Conservation (phyloP, 495 filamentous ascomycete species). For the Aspergillus cavernicola region DNA sequence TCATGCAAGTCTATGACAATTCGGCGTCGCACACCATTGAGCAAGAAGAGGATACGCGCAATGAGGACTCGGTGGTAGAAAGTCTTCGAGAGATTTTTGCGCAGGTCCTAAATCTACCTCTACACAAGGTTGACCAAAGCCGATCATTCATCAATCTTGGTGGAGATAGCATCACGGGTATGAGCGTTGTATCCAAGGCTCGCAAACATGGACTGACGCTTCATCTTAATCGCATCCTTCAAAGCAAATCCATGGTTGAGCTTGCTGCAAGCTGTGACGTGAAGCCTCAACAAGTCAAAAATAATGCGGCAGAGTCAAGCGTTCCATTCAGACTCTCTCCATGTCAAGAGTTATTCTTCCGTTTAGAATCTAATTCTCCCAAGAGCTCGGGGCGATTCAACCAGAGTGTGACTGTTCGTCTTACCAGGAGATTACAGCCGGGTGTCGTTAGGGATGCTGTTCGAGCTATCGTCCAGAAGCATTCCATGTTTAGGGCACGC, state of each 20-base stretch:
- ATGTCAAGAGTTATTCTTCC: constrained; percentile 44
- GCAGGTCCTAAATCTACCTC: constrained; percentile 46
- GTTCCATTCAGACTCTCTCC: constrained; percentile 52
- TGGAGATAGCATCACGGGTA: constrained; percentile 45
- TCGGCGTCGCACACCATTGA: constrained; percentile 27
- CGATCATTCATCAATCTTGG: constrained; percentile 44
- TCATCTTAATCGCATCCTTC: constrained; percentile 36
- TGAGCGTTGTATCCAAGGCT: constrained; percentile 40
- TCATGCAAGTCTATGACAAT: constrained; percentile 38
- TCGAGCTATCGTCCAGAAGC: constrained; percentile 55
- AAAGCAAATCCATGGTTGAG: constrained; percentile 32
- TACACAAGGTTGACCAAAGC: constrained; percentile 34
- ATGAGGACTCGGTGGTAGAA: constrained; percentile 20
- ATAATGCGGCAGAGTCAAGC: constrained; percentile 29
- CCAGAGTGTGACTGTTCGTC: constrained; percentile 61
- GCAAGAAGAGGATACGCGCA: constrained; percentile 21
- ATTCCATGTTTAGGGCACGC: constrained; percentile 67
- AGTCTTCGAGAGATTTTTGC: constrained; percentile 39
- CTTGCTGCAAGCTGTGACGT: constrained; percentile 29
- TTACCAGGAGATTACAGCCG: constrained; percentile 46
- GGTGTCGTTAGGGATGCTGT: constrained; percentile 53
- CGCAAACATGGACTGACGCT: constrained; percentile 36
- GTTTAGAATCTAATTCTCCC: constrained; percentile 37
- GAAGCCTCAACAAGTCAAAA: constrained; percentile 17
- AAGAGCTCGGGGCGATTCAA: constrained; percentile 59